Conservation (phyloP, 2,329 filamentous ascomycete genomes). For the Seiridium cupressi region DNA sequence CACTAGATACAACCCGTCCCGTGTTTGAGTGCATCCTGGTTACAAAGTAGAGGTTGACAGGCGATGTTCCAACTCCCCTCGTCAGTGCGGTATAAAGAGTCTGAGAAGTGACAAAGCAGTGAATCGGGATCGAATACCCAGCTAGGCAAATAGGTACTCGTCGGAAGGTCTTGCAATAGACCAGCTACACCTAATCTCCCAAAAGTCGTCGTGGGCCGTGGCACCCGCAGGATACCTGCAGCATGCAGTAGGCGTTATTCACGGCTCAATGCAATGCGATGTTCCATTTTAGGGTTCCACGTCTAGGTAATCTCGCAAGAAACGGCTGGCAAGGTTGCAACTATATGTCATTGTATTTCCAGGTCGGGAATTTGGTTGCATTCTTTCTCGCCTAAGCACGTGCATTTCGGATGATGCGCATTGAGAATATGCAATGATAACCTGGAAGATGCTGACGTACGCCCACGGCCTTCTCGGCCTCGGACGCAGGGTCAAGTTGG, state of each 20-base stretch:
- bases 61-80: background rate
- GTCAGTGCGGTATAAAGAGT: no score
- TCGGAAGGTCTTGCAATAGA: no score
- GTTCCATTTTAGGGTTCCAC: background rate
- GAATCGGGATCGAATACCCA: background rate
- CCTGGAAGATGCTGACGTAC: background rate
- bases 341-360: background rate
- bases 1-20: background rate
- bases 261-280: background rate
- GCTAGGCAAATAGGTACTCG: background rate
- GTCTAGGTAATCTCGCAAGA: background rate
- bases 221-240: background rate
- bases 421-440: background rate
- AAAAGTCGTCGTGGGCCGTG: background rate
- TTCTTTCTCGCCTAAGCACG: conserved; percentile 1
- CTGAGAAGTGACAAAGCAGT: background rate
- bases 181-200: no score
- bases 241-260: background rate
- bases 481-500: no score
- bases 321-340: background rate
- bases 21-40: background rate
- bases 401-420: background rate
- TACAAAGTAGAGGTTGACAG: background rate
- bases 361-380: conserved; percentile 1
- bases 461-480: background rate